A percentile compares a stretch with the other conserved stretches of the same genome.
Conservation (phyloP, 129 eudicot species). For the Chrysanthemum makinoi region DNA sequence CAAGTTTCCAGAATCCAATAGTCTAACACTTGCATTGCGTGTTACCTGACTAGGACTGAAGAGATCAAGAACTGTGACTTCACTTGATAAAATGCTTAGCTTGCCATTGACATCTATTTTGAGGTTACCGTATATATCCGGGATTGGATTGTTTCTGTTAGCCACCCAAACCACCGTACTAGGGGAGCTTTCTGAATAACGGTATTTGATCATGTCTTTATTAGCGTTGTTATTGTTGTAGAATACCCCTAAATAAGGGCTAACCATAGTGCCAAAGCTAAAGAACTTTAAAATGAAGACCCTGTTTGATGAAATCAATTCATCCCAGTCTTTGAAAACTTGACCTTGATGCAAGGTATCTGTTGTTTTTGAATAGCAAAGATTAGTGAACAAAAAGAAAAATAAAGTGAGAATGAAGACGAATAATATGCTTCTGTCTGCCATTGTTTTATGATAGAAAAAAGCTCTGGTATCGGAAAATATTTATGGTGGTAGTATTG, state of each 20-base stretch:
- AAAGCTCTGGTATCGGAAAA: not conserved
- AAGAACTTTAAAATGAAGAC: conserved; percentile 41
- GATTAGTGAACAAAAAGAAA: not conserved
- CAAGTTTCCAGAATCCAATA: conserved; percentile 41
- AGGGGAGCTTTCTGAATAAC: not conserved
- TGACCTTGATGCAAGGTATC: conserved; percentile 37
- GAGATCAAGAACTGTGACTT: conserved; percentile 14
- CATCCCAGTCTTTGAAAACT: conserved; percentile 35
- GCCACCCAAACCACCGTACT: conserved; percentile 44
- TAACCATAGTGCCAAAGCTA: conserved; percentile 30
- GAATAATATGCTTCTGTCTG: not conserved
- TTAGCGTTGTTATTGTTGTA: not conserved
- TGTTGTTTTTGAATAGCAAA: conserved; percentile 25
- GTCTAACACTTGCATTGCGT: conserved; percentile 23
- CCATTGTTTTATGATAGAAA: conserved; percentile 21
- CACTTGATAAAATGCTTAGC: conserved; percentile 20
- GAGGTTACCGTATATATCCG: conserved; percentile 29
- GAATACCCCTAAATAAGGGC: conserved; percentile 39
- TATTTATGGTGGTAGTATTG: not conserved
- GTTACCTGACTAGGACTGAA: conserved; percentile 18
- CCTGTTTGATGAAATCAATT: conserved; percentile 31
- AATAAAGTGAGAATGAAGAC: not conserved
- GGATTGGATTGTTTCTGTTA: conserved; percentile 42
- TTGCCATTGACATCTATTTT: conserved; percentile 27
- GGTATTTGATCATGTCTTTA: not conserved